A percentile compares a stretch with the other conserved stretches of the same genome.
These are phyloP conservation scores for Triticum monococcum DNA, from an alignment of 176 grass and related monocot genomes.

Conservation along the genomic window DNA sequence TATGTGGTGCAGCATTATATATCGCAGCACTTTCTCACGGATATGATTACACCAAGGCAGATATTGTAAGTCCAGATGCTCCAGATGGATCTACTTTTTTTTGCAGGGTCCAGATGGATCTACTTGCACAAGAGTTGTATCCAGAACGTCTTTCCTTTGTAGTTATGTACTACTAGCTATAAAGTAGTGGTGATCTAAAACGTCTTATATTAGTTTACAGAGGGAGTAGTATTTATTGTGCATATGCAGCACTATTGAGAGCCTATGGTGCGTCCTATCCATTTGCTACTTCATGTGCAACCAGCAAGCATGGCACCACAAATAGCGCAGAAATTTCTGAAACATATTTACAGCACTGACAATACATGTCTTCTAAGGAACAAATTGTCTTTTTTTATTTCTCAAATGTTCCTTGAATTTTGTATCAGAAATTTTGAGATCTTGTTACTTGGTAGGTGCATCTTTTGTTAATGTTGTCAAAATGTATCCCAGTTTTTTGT, in stretches of 20 bases:
- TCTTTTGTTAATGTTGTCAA: constrained; percentile 1
- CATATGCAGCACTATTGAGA: not conserved
- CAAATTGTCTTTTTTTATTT: not conserved
- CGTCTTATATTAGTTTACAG: no score
- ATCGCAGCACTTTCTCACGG: constrained; percentile 80
- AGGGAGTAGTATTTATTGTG: not conserved
- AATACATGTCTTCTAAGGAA: not conserved
- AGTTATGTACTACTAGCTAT: no score
- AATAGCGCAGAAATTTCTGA: not conserved
- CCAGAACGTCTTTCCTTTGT: constrained; percentile 1
- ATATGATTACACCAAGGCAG: constrained; percentile 66
- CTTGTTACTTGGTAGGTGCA: not conserved
- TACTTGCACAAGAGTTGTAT: constrained; percentile 31
- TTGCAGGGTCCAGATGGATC: not conserved
- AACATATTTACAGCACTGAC: not conserved
- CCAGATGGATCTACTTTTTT: not conserved
- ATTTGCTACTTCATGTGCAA: not conserved
- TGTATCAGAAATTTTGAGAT: no score
- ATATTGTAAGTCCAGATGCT: constrained; percentile 62
- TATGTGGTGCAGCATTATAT: constrained; percentile 96
- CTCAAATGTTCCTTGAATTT: not conserved
- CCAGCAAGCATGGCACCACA: not conserved
- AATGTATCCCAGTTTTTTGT: not conserved
- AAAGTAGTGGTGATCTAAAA: no score
- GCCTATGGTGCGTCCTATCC: not conserved